A percentile compares a stretch with the other conserved stretches of the same genome.
Conservation (phyloP, 2,329 filamentous ascomycete genomes). For the Apiospora marii region DNA sequence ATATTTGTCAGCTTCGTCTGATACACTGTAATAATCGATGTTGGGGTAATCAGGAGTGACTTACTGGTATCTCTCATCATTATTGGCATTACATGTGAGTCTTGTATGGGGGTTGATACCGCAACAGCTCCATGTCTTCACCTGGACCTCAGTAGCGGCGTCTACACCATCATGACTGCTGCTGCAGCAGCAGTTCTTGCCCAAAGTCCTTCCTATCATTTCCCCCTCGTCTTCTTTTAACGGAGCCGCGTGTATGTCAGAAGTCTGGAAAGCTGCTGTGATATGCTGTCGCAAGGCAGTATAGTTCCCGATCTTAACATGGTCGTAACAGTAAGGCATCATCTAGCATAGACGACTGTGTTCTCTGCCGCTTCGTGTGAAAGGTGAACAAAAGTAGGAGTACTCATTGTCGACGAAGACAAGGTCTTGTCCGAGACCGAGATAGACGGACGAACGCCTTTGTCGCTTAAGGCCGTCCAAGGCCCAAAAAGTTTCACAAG, state of each 20-base stretch:
- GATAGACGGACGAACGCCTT: neutral
- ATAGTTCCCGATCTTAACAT: neutral
- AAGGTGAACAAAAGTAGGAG: neutral
- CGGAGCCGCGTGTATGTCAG: neutral
- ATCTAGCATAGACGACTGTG: neutral
- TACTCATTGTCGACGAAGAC: neutral
- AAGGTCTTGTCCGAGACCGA: neutral
- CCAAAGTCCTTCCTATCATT: neutral
- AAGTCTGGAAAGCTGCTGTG: neutral
- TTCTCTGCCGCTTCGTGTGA: neutral
- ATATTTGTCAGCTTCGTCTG: neutral
- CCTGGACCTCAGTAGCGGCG: neutral
- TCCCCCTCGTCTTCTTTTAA: neutral
- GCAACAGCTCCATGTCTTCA: constrained; percentile 14
- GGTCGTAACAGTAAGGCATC: neutral
- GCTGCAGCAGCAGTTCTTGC: neutral
- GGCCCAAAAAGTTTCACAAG: neutral
- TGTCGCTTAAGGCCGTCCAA: neutral
- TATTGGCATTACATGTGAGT: constrained; percentile 9
- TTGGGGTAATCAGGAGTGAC: neutral
- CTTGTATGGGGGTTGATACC: neutral
- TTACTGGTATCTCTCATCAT: constrained; percentile 2
- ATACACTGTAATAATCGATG: no score
- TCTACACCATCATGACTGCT: neutral
- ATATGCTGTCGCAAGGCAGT: neutral